Base-by-base conservation (phyloP, 73 alveolate genomes). In the Paraurostyla sp. region DNA sequence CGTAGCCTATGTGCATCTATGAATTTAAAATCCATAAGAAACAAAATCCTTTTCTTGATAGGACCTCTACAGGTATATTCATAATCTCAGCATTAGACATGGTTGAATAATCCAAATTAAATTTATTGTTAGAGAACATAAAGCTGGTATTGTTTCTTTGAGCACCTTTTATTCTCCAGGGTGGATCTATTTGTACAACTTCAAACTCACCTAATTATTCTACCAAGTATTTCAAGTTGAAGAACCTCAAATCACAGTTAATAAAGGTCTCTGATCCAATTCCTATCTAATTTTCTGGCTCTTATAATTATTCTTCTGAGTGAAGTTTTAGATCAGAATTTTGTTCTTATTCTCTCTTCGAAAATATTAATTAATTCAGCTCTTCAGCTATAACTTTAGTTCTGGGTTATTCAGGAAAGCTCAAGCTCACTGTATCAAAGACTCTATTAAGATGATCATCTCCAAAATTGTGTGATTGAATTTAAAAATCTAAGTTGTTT, bases 91-190 rank as follows among this genome's bases (percentile, higher is more conserved):
- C 84, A 82, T 96, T 96, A n/a, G 97, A 89, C 92, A 96, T 80
- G 0, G 99, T 96, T 40, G 94, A 87, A 62, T 96, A 96, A 56
- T 96, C 96, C 63, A 96, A 92, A 32, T 91, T 87, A 80, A 96
- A 96, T 71, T 95, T 94, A 50, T 95, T 94, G 71, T 96, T 96
- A 30, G 99, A 88, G 76, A 96, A 96, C 99, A 96, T 96, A 65
- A 96, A 96, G 54, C 97, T 94, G 1, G 97, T 90, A 58, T 96
- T 97, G 88, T 95, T 95, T 51, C 96, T 75, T 78, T 96, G 85
- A 33, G 98, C 99, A 42, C 99, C 99, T 75, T 95, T 95, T 29
- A 96, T 96, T 87, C 99, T 94, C 97, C 99, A 96, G 38, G 99
- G 99, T 33, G 99, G 99, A 56, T 96, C 99, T 52, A 96, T 80